These are phyloP conservation scores for Leccinum longicurvipes DNA, from an alignment of 768 basidiomycete genomes.

Conservation along the genomic window DNA sequence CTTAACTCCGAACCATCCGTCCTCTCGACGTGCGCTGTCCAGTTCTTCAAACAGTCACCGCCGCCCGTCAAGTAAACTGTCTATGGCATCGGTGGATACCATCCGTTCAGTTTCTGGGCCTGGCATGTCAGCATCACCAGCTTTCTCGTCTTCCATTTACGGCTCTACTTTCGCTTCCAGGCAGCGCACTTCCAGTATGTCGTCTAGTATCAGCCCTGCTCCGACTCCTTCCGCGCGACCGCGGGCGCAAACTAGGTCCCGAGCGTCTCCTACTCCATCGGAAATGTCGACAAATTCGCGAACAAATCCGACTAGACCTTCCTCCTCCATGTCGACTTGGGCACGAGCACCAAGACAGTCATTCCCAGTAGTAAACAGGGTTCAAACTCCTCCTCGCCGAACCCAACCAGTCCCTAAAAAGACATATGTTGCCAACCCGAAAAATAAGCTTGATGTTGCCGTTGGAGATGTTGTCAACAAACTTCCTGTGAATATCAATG, in stretches of 20 bases:
- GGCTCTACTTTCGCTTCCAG: slow-evolving; percentile 79
- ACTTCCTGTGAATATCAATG: slow-evolving; percentile 78
- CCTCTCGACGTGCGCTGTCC: slow-evolving; percentile 49
- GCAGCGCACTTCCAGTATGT: slow-evolving; percentile 70
- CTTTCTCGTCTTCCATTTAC: slow-evolving; percentile 38
- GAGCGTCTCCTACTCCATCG: slow-evolving; percentile 62
- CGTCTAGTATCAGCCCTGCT: slow-evolving; percentile 39
- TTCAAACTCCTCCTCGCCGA: slow-evolving; percentile 47
- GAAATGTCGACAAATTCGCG: slow-evolving; percentile 53
- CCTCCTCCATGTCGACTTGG: slow-evolving; percentile 59
- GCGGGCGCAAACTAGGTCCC: slow-evolving; percentile 42
- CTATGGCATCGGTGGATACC: slow-evolving; percentile 41
- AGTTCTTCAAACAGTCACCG: slow-evolving; percentile 41
- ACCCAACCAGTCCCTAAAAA: slow-evolving; percentile 43
- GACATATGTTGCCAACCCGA: slow-evolving; percentile 83
- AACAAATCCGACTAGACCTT: slow-evolving; percentile 41
- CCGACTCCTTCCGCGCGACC: slow-evolving; percentile 33
- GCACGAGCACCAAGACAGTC: slow-evolving; percentile 67
- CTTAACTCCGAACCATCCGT: slow-evolving; percentile 41
- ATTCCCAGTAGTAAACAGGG: slow-evolving; percentile 42
- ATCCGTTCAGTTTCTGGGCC: slow-evolving; percentile 73
- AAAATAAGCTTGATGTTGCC: slow-evolving; percentile 87
- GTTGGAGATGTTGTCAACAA: slow-evolving; percentile 91
- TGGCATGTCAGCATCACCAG: slow-evolving; percentile 36
- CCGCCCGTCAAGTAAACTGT: slow-evolving; percentile 59